Conservation (phyloP, 2,329 filamentous ascomycete genomes). For the Trichoderma sp. region DNA sequence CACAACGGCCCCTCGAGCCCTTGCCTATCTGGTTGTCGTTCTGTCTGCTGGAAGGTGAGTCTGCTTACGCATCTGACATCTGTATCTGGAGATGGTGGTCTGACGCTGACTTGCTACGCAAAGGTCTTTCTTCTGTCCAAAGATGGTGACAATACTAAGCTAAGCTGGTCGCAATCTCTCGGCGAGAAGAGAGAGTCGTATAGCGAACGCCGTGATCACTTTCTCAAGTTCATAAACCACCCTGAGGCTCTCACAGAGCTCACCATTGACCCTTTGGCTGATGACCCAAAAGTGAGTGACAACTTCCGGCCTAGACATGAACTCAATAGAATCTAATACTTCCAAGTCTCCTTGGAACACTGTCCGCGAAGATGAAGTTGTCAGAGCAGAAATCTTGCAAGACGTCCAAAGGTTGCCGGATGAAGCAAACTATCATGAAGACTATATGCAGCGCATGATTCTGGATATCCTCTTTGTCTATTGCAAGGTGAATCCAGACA, state of each 20-base stretch:
- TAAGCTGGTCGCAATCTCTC: slow-evolving; percentile 67
- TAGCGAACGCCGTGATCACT: slow-evolving; percentile 65
- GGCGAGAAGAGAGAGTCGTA: slow-evolving; percentile 72
- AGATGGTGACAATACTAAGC: slow-evolving; percentile 49
- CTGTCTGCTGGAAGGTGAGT: slow-evolving; percentile 84
- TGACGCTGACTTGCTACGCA: background rate
- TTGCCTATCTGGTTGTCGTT: slow-evolving; percentile 72
- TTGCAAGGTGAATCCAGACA: slow-evolving; percentile 83
- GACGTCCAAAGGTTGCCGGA: slow-evolving; percentile 94
- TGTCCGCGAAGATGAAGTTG: slow-evolving; percentile 77
- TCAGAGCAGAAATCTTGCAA: slow-evolving; percentile 86
- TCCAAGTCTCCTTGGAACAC: slow-evolving; percentile 82
- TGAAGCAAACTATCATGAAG: slow-evolving; percentile 82
- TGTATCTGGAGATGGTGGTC: background rate
- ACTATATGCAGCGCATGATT: slow-evolving; percentile 74
- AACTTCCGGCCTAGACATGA: slow-evolving; percentile 13
- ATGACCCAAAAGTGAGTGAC: slow-evolving; percentile 60
- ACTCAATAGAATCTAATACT: background rate
- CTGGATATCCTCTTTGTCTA: slow-evolving; percentile 91
- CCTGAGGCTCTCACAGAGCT: slow-evolving; percentile 73
- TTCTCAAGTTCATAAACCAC: slow-evolving; percentile 78
- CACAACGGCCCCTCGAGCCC: slow-evolving; percentile 58
- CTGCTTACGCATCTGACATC: background rate
- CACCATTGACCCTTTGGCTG: slow-evolving; percentile 77
- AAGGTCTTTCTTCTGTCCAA: slow-evolving; percentile 81